Base-by-base conservation (phyloP, 495 filamentous ascomycete species). In the Xylaria telfairii region DNA sequence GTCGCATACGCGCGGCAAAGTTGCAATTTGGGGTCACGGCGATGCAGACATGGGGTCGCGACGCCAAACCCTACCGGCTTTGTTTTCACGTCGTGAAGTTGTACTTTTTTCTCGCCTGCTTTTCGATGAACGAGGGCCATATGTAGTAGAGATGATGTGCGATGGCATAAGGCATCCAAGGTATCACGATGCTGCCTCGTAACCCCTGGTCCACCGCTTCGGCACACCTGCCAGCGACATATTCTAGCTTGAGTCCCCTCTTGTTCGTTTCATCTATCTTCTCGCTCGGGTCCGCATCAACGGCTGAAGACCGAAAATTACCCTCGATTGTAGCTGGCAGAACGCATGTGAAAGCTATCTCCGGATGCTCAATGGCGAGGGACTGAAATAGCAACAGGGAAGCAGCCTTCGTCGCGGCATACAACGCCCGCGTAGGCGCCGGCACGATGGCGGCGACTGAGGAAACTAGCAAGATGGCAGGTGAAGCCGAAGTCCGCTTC, bases 251-350 rank as follows among this genome's bases (percentile, higher is more conserved):
- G 24, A 79, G 71, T 9, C 77, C 77, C 12, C 44, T 67, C 53
- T 72, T 72, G 34, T 76, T 76, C 13, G 71, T 66, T 0, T 68
- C 73, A 42, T 69, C 69, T 17, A 28, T 68, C 8, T 41, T 30
- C 26, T 60, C 56, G 1, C 46, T 47, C 37, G 53, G 37, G 47
- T 75, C 72, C 28, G 69, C 72, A 44, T 79, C 77, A 9, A 79
- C 76, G 9, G 77, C 77, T 32, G 74, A 75, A 15, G 77, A 70
- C 1, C 77, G 76, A 53, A 79, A 79, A 57, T 75, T 74, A 3
- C 77, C 77, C 51, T 78, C 64, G 28, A 79, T 78, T 12, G 77
- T 79, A 1, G 74, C 73, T 10, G 77, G 77, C 19, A 79, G 68
- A 3, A 76, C 37, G 37, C 67, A 72, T 0, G 73, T 72, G 49